phyloP scores from a whole-genome alignment of 73 alveolate species.

The Paramecium pentaurelia region DNA sequence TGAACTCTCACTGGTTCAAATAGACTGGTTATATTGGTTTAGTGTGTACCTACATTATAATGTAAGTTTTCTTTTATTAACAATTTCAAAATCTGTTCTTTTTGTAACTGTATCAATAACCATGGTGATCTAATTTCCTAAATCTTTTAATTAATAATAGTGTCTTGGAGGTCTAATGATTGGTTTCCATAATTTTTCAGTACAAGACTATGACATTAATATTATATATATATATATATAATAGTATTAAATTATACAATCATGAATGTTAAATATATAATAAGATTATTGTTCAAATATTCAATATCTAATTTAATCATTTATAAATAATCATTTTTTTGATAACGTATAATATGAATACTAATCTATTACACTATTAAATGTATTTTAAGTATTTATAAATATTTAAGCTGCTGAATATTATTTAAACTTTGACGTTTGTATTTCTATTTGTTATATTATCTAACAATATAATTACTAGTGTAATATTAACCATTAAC shows the following conservation, averaged over 20 bases:
- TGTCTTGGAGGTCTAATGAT: constrained; percentile 59
- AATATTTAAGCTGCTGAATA: not conserved
- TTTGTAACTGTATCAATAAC: not conserved
- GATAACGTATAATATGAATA: not conserved
- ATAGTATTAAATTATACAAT: too few relatives aligned
- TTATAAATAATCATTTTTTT: not conserved
- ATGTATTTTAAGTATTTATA: not conserved
- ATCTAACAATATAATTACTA: not conserved
- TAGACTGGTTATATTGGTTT: not conserved
- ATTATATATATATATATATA: too few relatives aligned
- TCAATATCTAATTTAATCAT: not conserved
- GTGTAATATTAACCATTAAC: not conserved
- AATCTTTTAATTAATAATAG: constrained; percentile 22
- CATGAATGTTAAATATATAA: too few relatives aligned
- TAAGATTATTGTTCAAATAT: too few relatives aligned
- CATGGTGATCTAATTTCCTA: constrained; percentile 3
- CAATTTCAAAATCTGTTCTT: constrained; percentile 33
- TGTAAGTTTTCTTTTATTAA: constrained; percentile 13
- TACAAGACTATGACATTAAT: not conserved
- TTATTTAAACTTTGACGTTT: not conserved
- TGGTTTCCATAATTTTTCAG: constrained; percentile 44
- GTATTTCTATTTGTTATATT: not conserved
- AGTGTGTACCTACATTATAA: constrained; percentile 33
- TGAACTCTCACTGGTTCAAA: constrained; percentile 46
- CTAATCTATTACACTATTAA: not conserved